Evolutionary conservation across 176 grass and related monocot species (phyloP).

Genomic region (Metroxylon sagu): DNA sequence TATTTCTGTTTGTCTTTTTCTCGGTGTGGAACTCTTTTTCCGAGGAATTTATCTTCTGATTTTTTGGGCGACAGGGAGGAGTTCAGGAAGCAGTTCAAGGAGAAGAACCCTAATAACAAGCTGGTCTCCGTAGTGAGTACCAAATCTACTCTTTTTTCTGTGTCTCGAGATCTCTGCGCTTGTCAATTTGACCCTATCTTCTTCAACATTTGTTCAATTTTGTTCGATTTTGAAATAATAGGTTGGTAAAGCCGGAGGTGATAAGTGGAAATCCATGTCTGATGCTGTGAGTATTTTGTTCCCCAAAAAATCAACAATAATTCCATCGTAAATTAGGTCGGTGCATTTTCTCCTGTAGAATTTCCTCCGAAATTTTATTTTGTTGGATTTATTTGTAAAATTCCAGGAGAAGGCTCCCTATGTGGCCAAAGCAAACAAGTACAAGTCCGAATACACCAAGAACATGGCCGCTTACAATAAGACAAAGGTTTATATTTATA

Average conservation of each 20-base stretch:
- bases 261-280: slow-evolving; percentile 84
- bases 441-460: slow-evolving; percentile 76
- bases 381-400: not conserved
- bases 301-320: no score
- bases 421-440: slow-evolving; percentile 69
- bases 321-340: no score
- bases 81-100: slow-evolving; percentile 84
- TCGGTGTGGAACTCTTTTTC: not conserved
- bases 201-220: no score
- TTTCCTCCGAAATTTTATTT: no score
- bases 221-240: slow-evolving; percentile 11
- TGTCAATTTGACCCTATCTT: not conserved
- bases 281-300: slow-evolving; percentile 36
- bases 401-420: slow-evolving; percentile 79
- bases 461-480: slow-evolving; percentile 70
- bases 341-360: no score
- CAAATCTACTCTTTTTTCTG: not conserved
- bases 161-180: not conserved
- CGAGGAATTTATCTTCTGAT: slow-evolving; percentile 1
- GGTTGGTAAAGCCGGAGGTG: slow-evolving; percentile 86
- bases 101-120: slow-evolving; percentile 94
- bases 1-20: no score
- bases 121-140: slow-evolving; percentile 54
- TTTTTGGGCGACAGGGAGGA: slow-evolving; percentile 40
- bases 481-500: slow-evolving; percentile 19